Percentiles rank a stretch among this genome's conserved stretches.
Evolutionary conservation across 1,139 yeast species (phyloP).

Genomic region (Scheffersomyces parashehatae): DNA sequence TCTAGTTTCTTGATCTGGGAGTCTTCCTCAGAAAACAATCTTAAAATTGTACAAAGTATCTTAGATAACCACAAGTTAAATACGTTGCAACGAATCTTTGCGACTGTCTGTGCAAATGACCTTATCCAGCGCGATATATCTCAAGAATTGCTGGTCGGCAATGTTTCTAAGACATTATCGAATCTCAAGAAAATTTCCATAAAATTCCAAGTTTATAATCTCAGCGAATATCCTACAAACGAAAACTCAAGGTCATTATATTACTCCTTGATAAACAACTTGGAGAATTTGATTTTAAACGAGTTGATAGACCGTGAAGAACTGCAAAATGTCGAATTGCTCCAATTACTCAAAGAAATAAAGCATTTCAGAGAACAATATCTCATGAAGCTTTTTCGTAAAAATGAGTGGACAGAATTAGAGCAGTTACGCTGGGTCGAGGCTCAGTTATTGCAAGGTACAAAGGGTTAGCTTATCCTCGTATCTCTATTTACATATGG

Average conservation of each 20-base stretch:
- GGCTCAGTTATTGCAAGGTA: background rate
- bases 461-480: background rate
- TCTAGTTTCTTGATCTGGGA: slow-evolving; percentile 47
- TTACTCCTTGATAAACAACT: slow-evolving; percentile 20
- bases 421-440: background rate
- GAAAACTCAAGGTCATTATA: slow-evolving; percentile 16
- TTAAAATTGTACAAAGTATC: slow-evolving; percentile 17
- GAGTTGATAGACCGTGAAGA: slow-evolving; percentile 3
- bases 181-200: slow-evolving; percentile 32
- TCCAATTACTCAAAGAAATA: background rate
- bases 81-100: slow-evolving; percentile 27
- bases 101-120: slow-evolving; percentile 20
- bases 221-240: slow-evolving; percentile 13
- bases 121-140: slow-evolving; percentile 14
- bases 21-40: slow-evolving; percentile 22
- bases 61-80: slow-evolving; percentile 16
- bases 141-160: slow-evolving; percentile 9
- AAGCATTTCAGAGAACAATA: background rate
- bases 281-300: slow-evolving; percentile 14
- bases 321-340: background rate
- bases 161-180: slow-evolving; percentile 21
- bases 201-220: slow-evolving; percentile 26
- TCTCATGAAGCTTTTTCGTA: slow-evolving; percentile 1
- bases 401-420: background rate
- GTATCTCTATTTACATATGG: too few species aligned